Evolutionary conservation across 108 stramenopile species (phyloP).

Genomic region (Pseudonitzschia pungens): DNA sequence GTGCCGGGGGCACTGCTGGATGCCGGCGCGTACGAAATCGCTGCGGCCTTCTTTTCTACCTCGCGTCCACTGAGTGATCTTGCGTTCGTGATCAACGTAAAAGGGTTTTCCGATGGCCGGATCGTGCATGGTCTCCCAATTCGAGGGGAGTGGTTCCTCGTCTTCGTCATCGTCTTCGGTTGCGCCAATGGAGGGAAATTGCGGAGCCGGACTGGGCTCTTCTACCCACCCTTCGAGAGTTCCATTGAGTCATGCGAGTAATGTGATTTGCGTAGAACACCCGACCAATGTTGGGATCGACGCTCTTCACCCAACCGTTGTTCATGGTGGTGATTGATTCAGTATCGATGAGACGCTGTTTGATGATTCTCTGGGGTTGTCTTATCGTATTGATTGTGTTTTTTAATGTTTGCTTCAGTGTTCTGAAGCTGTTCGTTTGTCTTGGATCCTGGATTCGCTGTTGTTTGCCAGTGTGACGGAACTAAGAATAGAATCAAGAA

Average conservation of each 20-base stretch:
- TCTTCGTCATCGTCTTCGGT: conserved; percentile 22
- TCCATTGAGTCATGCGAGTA: conserved; percentile 83
- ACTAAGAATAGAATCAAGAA: too few species aligned
- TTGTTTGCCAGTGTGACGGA: too few species aligned
- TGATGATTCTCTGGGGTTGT: too few species aligned
- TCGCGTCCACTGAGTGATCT: conserved; percentile 78
- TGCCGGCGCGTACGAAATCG: conserved; percentile 31
- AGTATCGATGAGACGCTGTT: too few species aligned
- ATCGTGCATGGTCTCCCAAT: conserved; percentile 86
- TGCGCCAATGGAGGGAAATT: background rate
- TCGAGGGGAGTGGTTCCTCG: conserved; percentile 56
- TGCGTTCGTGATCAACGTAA: conserved; percentile 85
- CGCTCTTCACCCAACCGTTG: conserved; percentile 68
- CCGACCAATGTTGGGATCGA: conserved; percentile 64
- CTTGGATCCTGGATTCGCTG: too few species aligned
- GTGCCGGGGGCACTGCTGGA: conserved; percentile 13
- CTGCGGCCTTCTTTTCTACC: conserved; percentile 20
- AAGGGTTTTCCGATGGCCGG: conserved; percentile 72
- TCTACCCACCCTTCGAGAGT: conserved; percentile 66
- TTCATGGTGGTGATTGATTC: background rate
- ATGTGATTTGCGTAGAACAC: conserved; percentile 73
- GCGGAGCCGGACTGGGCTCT: conserved; percentile 21
- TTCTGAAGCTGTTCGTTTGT: too few species aligned
- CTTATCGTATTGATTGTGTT: too few species aligned
- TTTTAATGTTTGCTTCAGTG: too few species aligned